Evolutionary conservation across 2,329 filamentous ascomycete species (phyloP), one percentile per base, ranked within the genome.

Genomic region (Raffaelea deltoideospora): DNA sequence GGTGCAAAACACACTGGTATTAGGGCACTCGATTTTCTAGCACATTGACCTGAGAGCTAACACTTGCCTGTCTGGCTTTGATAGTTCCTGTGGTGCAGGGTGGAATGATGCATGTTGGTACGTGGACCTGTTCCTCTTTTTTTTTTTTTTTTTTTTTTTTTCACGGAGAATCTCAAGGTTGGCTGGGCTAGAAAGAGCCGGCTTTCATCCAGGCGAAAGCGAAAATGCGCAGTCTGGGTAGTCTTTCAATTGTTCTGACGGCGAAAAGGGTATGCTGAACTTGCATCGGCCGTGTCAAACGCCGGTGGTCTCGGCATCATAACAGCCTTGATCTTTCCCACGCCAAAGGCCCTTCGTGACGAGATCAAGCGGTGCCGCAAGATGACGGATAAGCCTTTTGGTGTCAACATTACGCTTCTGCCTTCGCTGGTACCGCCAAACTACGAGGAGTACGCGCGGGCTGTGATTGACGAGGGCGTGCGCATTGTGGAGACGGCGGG

Each of bases 391-490:
- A 69, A 75, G 45, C 83, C 83, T 15, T 96, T 98, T 58, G 90
- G 71, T 51, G 88, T 96, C 50, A 98, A 98, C 63, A 73, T 96
- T 48, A 98, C 90, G 9, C 78, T 96, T 43, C 78, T 96, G 32
- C 90, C 90, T 21, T 72, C 87, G 38, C 72, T 96, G 49, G 78
- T 85, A 10, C 85, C 90, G 7, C 90, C 90, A 5, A 79, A 96
- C 67, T 98, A 98, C 58, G 72, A 64, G 43, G 88, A 84, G 42
- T 98, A 93, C 61, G 85, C 88, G 21, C 82, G 84, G 59, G 83
- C 87, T 37, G 77, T 92, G 53, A 87, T 98, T 53, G 87, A 95
- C 53, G 87, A 95, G 63, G 87, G 86, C 39, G 69, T 96, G 60
- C 74, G 72, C 45, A 79, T 96, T 43, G 88, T 96, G 48, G 90